phyloP scores from a whole-genome alignment of 805 yeast genomes.

The Nakazawaea ambrosiae region DNA sequence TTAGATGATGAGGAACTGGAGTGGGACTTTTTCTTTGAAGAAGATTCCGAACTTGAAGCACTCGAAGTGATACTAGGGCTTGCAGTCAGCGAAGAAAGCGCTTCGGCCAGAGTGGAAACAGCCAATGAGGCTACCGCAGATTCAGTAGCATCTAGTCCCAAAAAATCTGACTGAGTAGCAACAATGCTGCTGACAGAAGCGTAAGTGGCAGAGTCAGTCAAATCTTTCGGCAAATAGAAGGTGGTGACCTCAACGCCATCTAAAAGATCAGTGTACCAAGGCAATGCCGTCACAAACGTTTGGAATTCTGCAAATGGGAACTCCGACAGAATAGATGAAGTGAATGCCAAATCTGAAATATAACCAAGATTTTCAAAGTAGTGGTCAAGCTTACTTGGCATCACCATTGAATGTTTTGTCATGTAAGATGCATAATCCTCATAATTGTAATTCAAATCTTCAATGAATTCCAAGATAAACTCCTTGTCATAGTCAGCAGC shows the following conservation, averaged over 20 bases:
- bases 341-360: slow-evolving; percentile 14
- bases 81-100: too few relatives aligned
- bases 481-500: slow-evolving; percentile 27
- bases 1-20: too few relatives aligned
- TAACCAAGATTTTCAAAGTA: slow-evolving; percentile 19
- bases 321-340: slow-evolving; percentile 18
- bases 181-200: not conserved
- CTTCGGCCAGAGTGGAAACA: too few relatives aligned
- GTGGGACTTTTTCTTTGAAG: too few relatives aligned
- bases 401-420: slow-evolving; percentile 19
- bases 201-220: slow-evolving; percentile 4
- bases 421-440: slow-evolving; percentile 27
- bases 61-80: too few relatives aligned
- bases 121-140: too few relatives aligned
- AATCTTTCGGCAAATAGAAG: slow-evolving; percentile 22
- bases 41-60: too few relatives aligned
- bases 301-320: slow-evolving; percentile 27
- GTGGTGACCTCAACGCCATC: slow-evolving; percentile 18
- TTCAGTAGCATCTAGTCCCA: too few relatives aligned
- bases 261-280: slow-evolving; percentile 25
- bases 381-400: slow-evolving; percentile 23
- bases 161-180: too few relatives aligned
- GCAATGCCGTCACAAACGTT: slow-evolving; percentile 24
- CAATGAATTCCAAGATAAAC: slow-evolving; percentile 24
- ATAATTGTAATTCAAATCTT: slow-evolving; percentile 23